Percentiles rank a stretch among this genome's conserved stretches.
phyloP scores from a whole-genome alignment of 441 rosid genomes.

The Hura crepitans region DNA sequence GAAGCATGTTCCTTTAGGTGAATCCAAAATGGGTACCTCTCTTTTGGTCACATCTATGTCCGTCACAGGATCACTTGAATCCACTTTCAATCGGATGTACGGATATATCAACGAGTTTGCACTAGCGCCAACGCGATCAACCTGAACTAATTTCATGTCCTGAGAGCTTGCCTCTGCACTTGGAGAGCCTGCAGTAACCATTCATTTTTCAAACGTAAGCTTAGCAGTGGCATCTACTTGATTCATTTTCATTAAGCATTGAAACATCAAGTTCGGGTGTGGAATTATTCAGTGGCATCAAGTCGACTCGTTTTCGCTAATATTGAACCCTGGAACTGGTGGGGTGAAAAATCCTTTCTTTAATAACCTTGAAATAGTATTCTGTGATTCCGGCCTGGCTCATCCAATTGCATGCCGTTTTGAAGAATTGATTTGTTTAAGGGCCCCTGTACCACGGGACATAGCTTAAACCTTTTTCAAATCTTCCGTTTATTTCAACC shows the following conservation, averaged over 20 bases:
- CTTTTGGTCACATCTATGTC: slow-evolving; percentile 58
- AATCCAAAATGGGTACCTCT: slow-evolving; percentile 44
- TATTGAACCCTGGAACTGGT: too few relatives aligned
- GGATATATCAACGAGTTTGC: slow-evolving; percentile 39
- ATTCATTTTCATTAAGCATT: not conserved
- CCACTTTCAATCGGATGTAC: slow-evolving; percentile 45
- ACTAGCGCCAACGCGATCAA: slow-evolving; percentile 23
- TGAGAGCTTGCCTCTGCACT: slow-evolving; percentile 21
- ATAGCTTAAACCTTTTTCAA: too few relatives aligned
- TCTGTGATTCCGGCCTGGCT: too few relatives aligned
- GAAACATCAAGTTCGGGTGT: too few relatives aligned
- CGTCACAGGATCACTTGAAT: slow-evolving; percentile 46
- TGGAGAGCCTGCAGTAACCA: slow-evolving; percentile 42
- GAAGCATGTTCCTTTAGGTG: not conserved
- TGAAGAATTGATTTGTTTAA: not conserved
- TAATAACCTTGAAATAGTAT: too few relatives aligned
- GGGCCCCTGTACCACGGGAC: not conserved
- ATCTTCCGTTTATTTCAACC: not conserved
- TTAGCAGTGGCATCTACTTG: slow-evolving; percentile 4
- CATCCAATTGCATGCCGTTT: not conserved
- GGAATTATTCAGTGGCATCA: too few relatives aligned
- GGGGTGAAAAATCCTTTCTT: too few relatives aligned
- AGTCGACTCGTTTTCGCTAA: too few relatives aligned
- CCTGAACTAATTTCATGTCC: slow-evolving; percentile 23
- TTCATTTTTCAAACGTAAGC: not conserved